A percentile compares a stretch with the other conserved stretches of the same genome.
phyloP scores from a whole-genome alignment of 257 asterid species.

The Solanum neorickii region DNA sequence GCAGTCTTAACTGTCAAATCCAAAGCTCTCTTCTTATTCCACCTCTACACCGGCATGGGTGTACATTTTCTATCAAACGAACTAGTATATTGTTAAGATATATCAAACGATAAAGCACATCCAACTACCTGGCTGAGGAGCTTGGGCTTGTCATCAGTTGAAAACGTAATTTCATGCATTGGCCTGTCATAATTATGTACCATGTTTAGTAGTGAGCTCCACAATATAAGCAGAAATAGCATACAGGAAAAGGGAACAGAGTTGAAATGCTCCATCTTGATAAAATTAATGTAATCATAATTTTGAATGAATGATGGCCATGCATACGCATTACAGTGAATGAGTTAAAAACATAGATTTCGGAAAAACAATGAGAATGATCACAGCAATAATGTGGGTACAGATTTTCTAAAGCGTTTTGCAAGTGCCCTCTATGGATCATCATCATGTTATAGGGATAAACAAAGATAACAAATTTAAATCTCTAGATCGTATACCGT shows the following conservation, averaged over 20 bases:
- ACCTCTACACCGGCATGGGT: not conserved
- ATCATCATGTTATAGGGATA: not conserved
- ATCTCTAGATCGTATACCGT: slow-evolving; percentile 37
- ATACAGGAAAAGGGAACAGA: not conserved
- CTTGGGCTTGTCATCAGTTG: slow-evolving; percentile 89
- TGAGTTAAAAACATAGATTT: not conserved
- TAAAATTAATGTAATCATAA: not conserved
- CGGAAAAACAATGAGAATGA: not conserved
- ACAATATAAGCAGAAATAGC: not conserved
- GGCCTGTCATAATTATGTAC: slow-evolving; percentile 46
- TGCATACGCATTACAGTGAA: not conserved
- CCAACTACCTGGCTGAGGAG: slow-evolving; percentile 84
- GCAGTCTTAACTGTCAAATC: not conserved
- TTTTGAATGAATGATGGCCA: not conserved
- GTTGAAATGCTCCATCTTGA: not conserved
- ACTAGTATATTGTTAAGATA: not conserved
- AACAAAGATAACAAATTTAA: not conserved
- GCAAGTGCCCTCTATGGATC: not conserved
- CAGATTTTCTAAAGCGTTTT: not conserved
- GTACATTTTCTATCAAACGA: not conserved
- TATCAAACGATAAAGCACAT: not conserved
- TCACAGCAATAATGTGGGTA: not conserved
- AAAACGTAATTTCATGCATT: slow-evolving; percentile 96
- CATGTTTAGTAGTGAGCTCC: not conserved
- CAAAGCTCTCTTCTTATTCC: not conserved